Conservation (phyloP, 306 rosid species). For the Fagus sylvatica region DNA sequence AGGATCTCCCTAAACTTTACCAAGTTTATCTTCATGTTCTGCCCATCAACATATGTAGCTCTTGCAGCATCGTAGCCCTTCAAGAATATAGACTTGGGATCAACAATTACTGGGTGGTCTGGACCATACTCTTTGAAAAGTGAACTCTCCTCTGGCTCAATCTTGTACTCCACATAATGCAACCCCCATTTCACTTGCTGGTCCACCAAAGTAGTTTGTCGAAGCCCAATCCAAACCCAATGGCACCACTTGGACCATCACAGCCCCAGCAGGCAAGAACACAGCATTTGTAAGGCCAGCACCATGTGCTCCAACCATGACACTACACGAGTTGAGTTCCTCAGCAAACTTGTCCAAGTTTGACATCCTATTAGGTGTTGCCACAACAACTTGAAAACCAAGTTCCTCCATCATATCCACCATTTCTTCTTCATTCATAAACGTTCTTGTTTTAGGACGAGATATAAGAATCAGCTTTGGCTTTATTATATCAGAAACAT, state of each 20-base stretch:
- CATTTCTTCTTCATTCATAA: constrained; percentile 36
- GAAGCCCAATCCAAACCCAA: constrained; percentile 41
- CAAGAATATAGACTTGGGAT: constrained; percentile 27
- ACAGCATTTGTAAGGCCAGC: constrained; percentile 37
- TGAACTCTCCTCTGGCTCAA: constrained; percentile 31
- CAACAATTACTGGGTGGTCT: constrained; percentile 25
- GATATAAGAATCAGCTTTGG: constrained; percentile 32
- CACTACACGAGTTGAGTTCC: constrained; percentile 29
- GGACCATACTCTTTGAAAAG: constrained; percentile 19
- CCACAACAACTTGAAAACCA: constrained; percentile 27
- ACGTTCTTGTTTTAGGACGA: constrained; percentile 22
- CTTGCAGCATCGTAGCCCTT: constrained; percentile 32
- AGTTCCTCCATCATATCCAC: constrained; percentile 30
- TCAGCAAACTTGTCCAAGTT: constrained; percentile 22
- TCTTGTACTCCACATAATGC: constrained; percentile 37
- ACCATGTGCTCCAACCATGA: constrained; percentile 41
- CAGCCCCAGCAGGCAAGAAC: constrained; percentile 32
- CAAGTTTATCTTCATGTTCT: constrained; percentile 29
- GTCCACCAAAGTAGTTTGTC: constrained; percentile 2
- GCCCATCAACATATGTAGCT: constrained; percentile 32
- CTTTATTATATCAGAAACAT: neutral
- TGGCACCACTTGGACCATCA: constrained; percentile 43
- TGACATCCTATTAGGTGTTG: constrained; percentile 17
- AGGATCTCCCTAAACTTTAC: constrained; percentile 31
- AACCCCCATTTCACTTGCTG: constrained; percentile 26